Evolutionary conservation across 495 filamentous ascomycete genomes (phyloP), one percentile per base, ranked within the genome.

Genomic region (Trypethelium eluteriae): DNA sequence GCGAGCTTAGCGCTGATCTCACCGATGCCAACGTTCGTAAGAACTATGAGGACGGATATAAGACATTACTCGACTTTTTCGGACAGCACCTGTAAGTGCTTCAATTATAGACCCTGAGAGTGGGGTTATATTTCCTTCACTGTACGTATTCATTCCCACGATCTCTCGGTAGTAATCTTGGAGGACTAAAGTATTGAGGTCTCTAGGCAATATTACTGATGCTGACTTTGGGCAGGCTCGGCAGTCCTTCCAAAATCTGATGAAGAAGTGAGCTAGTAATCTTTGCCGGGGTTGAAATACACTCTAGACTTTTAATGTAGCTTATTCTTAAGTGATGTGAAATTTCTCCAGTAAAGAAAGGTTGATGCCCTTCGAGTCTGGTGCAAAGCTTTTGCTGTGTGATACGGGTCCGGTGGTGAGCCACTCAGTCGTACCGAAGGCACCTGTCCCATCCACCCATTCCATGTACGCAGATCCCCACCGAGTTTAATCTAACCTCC

Each of bases 31-130:
- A 82, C 66, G 87, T 91, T 50, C 85, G 81, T 74, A 82, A 80
- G 72, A 90, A 93, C 79, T 96, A 95, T 75, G 83, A 86, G 77
- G 79, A 89, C 14, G 92, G 90, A 0, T 96, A 96, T 74, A 81
- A 86, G 81, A 83, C 82, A 12, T 78, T 90, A 65, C 72, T 95
- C 57, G 83, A 86, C 57, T 95, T 92, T 75, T 88, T 92, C 76
- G 83, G 84, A 49, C 80, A 91, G 81, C 79, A 93, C 76, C 80
- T 89, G 74, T 91, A 77, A 83, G 73, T 73, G 39, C 49, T 62
- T 49, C 39, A 59, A 14, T 35, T 36, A 6, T 36, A 59, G 32
- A 36, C 14, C 7, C 18, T 2, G 49, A 35, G 3, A 14, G 5
- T 32, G 14, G 53, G 5, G n/a, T 11, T 53, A 53, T 18, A 18